Conservation (phyloP, 2,329 filamentous ascomycete species). For the Exophiala calicioides region DNA sequence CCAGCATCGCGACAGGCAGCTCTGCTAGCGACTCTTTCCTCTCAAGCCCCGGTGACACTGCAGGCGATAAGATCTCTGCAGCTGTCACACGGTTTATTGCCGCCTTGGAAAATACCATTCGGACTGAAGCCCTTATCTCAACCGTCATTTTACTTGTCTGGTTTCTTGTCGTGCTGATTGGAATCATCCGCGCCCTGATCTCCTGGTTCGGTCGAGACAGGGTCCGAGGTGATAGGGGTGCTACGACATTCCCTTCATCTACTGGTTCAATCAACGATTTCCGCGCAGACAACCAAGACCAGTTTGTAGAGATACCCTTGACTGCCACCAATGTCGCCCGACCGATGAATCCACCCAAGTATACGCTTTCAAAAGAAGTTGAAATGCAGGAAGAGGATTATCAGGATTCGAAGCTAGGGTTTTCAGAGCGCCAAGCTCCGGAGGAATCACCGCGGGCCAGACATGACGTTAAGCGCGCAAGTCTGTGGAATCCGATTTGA, state of each 20-base stretch:
- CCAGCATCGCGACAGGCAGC: slow-evolving; percentile 51
- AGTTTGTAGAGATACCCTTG: slow-evolving; percentile 43
- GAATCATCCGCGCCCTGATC: slow-evolving; percentile 65
- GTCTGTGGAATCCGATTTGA: slow-evolving; percentile 18
- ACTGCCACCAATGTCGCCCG: slow-evolving; percentile 25
- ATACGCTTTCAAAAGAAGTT: slow-evolving; percentile 27
- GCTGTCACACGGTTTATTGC: slow-evolving; percentile 70
- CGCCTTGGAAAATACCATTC: slow-evolving; percentile 67
- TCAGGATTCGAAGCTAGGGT: slow-evolving; percentile 46
- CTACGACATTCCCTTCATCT: slow-evolving; percentile 31
- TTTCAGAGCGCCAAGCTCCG: slow-evolving; percentile 42
- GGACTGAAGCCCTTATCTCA: slow-evolving; percentile 78
- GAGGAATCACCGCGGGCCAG: slow-evolving; percentile 31
- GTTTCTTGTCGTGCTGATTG: slow-evolving; percentile 73
- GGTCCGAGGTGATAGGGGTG: slow-evolving; percentile 61
- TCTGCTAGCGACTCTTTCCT: slow-evolving; percentile 69
- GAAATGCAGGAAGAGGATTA: slow-evolving; percentile 33
- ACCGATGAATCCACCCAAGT: no score
- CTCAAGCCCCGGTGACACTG: slow-evolving; percentile 69
- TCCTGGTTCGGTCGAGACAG: slow-evolving; percentile 63
- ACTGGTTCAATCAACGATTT: slow-evolving; percentile 22
- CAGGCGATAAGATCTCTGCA: slow-evolving; percentile 77
- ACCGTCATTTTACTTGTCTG: slow-evolving; percentile 73
- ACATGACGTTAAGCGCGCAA: slow-evolving; percentile 21
- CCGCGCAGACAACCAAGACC: slow-evolving; percentile 30